Conservation (phyloP, 2,329 filamentous ascomycete genomes). For the Arthrobotrys entomopaga region DNA sequence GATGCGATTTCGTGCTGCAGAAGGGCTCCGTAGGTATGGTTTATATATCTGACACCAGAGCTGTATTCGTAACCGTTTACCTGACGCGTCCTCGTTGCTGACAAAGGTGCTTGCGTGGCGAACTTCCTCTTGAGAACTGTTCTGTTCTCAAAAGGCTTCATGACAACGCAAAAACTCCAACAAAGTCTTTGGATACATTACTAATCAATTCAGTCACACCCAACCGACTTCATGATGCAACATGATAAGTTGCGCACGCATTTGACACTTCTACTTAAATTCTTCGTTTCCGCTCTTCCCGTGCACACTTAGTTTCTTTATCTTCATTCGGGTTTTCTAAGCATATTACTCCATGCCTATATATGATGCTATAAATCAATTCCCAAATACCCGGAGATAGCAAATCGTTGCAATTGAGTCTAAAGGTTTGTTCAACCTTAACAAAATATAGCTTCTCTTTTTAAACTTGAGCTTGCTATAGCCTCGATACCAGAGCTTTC, state of each 20-base stretch:
- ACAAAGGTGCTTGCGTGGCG: constrained; percentile 55
- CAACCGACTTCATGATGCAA: too few species aligned
- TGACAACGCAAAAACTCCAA: constrained; percentile 40
- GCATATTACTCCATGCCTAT: too few species aligned
- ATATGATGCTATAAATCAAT: too few species aligned
- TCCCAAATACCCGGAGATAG: too few species aligned
- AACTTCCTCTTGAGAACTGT: constrained; percentile 10
- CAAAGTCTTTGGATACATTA: neutral
- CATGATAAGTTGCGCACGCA: too few species aligned
- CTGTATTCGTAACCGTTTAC: constrained; percentile 48
- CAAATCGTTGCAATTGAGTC: too few species aligned
- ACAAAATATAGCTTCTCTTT: constrained; percentile 76
- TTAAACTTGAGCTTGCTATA: constrained; percentile 73
- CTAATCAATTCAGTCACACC: too few species aligned
- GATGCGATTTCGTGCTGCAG: constrained; percentile 9
- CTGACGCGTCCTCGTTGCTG: constrained; percentile 53
- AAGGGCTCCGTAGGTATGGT: neutral
- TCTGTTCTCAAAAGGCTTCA: neutral
- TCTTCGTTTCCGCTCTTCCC: too few species aligned
- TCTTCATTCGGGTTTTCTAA: too few species aligned
- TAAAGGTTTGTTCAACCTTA: constrained; percentile 60
- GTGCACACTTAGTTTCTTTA: too few species aligned
- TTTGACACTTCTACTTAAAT: too few species aligned
- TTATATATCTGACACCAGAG: constrained; percentile 18
- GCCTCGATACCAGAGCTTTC: too few species aligned